Percentiles rank a stretch among this genome's conserved stretches.
phyloP scores from a whole-genome alignment of 176 grass and related monocot species.

The Zoysia japonica region DNA sequence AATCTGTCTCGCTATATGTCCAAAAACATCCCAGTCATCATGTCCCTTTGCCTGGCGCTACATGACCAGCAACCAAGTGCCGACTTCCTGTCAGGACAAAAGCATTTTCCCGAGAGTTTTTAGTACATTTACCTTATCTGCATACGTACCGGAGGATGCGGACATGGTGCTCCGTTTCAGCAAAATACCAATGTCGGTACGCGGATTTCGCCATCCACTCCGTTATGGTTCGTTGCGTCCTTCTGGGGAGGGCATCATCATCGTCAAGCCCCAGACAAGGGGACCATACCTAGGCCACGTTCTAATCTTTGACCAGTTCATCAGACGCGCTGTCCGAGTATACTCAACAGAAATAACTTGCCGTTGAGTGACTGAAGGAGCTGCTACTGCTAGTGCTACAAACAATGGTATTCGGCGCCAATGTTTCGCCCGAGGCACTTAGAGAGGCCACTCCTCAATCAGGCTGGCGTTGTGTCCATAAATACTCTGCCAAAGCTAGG shows the following conservation, averaged over 20 bases:
- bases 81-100: slow-evolving; percentile 6
- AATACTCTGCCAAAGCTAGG: not conserved
- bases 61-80: not conserved
- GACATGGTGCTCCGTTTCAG: not conserved
- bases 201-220: not conserved
- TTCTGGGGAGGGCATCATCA: not conserved
- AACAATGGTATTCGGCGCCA: not conserved
- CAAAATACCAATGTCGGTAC: not conserved
- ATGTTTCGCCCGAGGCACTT: not conserved
- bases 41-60: slow-evolving; percentile 31
- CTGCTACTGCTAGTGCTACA: not conserved
- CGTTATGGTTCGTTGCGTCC: not conserved
- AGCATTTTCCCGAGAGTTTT: not conserved
- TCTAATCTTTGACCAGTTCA: not conserved
- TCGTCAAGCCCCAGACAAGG: not conserved
- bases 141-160: not conserved
- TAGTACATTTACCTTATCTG: not conserved
- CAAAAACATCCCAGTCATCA: slow-evolving; percentile 31
- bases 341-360: not conserved
- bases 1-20: slow-evolving; percentile 18
- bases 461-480: not conserved
- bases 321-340: not conserved
- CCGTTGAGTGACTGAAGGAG: not conserved
- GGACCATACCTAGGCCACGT: slow-evolving; percentile 26
- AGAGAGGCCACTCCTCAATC: not conserved